Percentiles rank a stretch among this genome's conserved stretches.
phyloP scores from a whole-genome alignment of 805 yeast genomes.

The Wickerhamomyces queroliae region DNA sequence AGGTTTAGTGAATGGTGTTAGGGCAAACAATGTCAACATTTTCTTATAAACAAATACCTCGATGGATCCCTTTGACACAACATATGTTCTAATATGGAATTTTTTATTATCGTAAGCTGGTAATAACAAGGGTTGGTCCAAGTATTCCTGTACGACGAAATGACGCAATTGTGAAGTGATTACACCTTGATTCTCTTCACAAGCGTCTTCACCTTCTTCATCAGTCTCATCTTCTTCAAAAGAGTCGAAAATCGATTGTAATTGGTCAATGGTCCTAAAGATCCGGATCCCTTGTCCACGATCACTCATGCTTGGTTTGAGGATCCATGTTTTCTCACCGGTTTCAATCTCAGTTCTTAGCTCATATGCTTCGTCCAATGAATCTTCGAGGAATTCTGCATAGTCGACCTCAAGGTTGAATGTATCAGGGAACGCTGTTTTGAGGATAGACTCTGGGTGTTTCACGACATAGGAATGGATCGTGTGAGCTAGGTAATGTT shows the following conservation, averaged over 20 bases:
- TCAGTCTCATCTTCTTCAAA: constrained; percentile 72
- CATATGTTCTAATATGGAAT: constrained; percentile 86
- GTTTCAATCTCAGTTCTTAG: constrained; percentile 68
- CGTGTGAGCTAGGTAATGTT: constrained; percentile 83
- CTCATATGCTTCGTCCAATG: constrained; percentile 89
- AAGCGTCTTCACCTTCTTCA: constrained; percentile 49
- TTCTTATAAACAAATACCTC: constrained; percentile 74
- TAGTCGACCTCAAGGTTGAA: constrained; percentile 84
- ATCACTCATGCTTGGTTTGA: constrained; percentile 96
- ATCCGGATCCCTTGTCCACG: constrained; percentile 93
- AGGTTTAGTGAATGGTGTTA: constrained; percentile 33
- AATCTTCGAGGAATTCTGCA: constrained; percentile 93
- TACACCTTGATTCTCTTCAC: constrained; percentile 50
- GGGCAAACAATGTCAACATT: constrained; percentile 80
- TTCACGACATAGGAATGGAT: constrained; percentile 71
- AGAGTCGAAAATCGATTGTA: constrained; percentile 78
- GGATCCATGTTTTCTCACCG: constrained; percentile 68
- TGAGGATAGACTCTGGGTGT: constrained; percentile 61
- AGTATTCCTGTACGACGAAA: constrained; percentile 83
- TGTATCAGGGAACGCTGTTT: constrained; percentile 62
- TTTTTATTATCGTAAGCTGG: constrained; percentile 57
- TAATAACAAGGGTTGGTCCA: constrained; percentile 61
- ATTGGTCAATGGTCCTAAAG: constrained; percentile 69
- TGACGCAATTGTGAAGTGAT: constrained; percentile 86
- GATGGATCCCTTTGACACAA: constrained; percentile 68